Evolutionary conservation across 208 protist species (phyloP), one percentile per base, ranked within the genome.

Genomic region (Angomonas desouzai): DNA sequence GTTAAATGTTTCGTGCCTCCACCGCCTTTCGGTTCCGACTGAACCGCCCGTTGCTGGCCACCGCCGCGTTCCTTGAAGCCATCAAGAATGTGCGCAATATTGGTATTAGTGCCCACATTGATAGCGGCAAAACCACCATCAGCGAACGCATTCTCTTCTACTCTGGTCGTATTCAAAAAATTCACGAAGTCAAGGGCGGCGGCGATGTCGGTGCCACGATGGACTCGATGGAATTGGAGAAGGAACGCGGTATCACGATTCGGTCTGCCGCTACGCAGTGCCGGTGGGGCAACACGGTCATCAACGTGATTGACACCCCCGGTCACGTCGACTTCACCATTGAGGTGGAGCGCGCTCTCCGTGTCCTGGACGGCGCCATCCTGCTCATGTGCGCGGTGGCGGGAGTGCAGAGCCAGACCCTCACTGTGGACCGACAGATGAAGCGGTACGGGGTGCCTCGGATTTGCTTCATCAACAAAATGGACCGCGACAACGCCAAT

Each of bases 281-380:
- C 59, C 68, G 72, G 22, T 99, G 98, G 98, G 87, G 88, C 25
- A 94, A 97, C 43, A 74, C 78, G 64, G 85, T 94, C 58, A 98
- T 99, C 70, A 99, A 99, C 78, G 94, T 99, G 58, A 99, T 99
- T 70, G 98, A 99, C 85, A 99, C 98, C 20, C 98, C 98, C 32
- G 98, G 97, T 43, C 98, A 99, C 85, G 98, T 99, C 11, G 98
- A 99, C 87, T 99, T 99, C 82, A 99, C 98, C 43, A 99, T 99
- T 55, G 98, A 99, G 74, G 98, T 99, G 45, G 93, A 98, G 74
- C 85, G 98, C 28, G 89, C 97, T n/a, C 87, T 99, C 59, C 92
- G 98, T 68, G 98, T 99, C 55, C 83, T 99, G 33, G 98, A 99
- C 67, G 98, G 98, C 34, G 98, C 98, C 40, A 90, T 99, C 43